Evolutionary conservation across 2,329 filamentous ascomycete species (phyloP).

Genomic region (Neurospora crassa): DNA sequence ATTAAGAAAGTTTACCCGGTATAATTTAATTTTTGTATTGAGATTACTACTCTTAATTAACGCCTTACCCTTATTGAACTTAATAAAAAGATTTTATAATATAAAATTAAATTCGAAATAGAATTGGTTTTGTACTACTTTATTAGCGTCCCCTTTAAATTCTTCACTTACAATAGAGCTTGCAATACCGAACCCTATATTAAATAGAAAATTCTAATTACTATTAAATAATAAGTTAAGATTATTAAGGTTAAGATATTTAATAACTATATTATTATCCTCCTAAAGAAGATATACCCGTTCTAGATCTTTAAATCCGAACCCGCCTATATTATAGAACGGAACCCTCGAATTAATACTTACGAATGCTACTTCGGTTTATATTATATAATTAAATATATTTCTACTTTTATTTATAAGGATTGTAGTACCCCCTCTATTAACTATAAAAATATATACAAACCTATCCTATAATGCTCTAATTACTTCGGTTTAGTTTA

Average conservation of each 20-base stretch:
- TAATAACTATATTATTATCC: not conserved
- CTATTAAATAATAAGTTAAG: not conserved
- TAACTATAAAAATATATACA: not conserved
- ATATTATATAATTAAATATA: not conserved
- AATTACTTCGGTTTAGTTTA: not conserved
- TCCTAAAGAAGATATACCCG: not conserved
- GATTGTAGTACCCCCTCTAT: not conserved
- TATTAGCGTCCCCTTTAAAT: not conserved
- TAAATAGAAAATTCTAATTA: not conserved
- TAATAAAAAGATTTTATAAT: no score
- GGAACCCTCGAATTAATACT: not conserved
- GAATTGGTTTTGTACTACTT: not conserved
- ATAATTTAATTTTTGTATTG: no score
- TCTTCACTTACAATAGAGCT: not conserved
- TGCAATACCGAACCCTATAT: fast-evolving
- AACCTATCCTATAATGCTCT: not conserved
- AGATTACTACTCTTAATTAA: no score
- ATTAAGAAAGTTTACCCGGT: no score
- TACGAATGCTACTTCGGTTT: not conserved
- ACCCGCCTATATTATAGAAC: not conserved
- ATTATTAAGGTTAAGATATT: not conserved
- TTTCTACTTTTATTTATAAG: not conserved
- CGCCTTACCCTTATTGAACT: no score
- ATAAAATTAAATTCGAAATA: not conserved
- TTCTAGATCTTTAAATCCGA: not conserved